Base-by-base conservation (phyloP, 352 stramenopile genomes). In the Detonula confervacea region DNA sequence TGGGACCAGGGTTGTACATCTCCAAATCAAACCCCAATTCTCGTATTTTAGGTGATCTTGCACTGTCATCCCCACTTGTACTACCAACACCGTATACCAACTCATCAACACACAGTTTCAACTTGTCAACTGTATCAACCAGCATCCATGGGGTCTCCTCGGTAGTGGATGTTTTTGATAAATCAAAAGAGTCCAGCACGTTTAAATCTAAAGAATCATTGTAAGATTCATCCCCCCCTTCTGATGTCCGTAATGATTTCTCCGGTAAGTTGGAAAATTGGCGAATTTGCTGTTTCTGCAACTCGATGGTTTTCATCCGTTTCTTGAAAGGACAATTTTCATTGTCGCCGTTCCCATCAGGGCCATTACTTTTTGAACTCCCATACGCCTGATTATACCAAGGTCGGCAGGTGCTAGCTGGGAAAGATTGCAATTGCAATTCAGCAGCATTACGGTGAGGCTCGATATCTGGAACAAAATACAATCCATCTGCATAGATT, bases 21-120 rank as follows among this genome's bases (percentile, higher is more conserved):
- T 94, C 89, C 46, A 94, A 55, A 86, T 94, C 89, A 87, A 94
- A 93, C 44, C 64, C 89, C 65, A 94, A 60, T 60, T 90, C 81
- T n/a, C 68, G 54, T 16, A 81, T 64, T 47, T 56, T 67, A 44
- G 29, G 12, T 14, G 29, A 18, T 52, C 57, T 57, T 42, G 14
- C 14, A 51, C 7, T 16, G 37, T 56, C 47, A 37, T 67, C 51
- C 18, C 6, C 9, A 63, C 24, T n/a, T n/a, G n/a, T 60, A 16
- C 39, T 6, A 52, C 62, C 46, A 68, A 69, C 14, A 60, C 61
- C 60, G 57, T 78, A 71, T 27, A 63, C 60, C 14, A 92, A 59
- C 63, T 92, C 84, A 37, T 84, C n/a, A 1, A 84, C 70, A 64
- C 87, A 92, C 61, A 77, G 35, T 69, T 82, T 77, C 74, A 94